Base-by-base conservation (phyloP, 441 rosid species). In the Pelargonium exstipulatum region DNA sequence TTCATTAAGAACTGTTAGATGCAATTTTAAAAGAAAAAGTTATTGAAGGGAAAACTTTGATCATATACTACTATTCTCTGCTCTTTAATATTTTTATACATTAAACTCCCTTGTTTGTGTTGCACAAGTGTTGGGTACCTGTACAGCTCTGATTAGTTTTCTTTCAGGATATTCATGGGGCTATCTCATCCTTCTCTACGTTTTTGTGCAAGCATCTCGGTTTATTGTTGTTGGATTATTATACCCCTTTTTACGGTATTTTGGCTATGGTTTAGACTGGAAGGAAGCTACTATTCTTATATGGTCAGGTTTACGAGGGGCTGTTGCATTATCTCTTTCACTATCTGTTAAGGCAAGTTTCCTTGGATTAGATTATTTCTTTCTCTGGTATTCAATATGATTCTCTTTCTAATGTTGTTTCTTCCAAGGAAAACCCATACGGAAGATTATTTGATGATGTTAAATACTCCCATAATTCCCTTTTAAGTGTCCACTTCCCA, bases 221-320 rank as follows among this genome's bases (percentile, higher is more conserved):
- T 72, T 76, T 26, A 73, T 84, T 60, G 97, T 90, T 76, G 95
- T 94, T 77, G 86, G 83, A 74, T 75, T 76, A 46, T 67, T 94
- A 51, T 94, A 63, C 75, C 91, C 95, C 20, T 72, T 88, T 68
- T 79, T 94, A 69, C 79, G 75, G 53, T 83, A 76, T 69, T 79
- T 85, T 67, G 98, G 98, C 69, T 94, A 94, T 79, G 98, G 98
- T 62, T 83, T 94, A 85, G 95, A 94, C 57, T 90, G 89, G 96
- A 91, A 88, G 84, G 98, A 94, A 86, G 90, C 91, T 51, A 68
- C 70, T 22, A 86, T 94, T 71, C 91, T 94, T 73, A 70, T 78
- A 74, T 94, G 98, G 98, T 82, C 98, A 68, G 98, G 98, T 65
- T 83, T 91, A 72, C 87, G 97, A 14, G 98, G 98, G 70, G 96